Evolutionary conservation across 352 stramenopile species (phyloP).

Genomic region (Lagenidium sp.): DNA sequence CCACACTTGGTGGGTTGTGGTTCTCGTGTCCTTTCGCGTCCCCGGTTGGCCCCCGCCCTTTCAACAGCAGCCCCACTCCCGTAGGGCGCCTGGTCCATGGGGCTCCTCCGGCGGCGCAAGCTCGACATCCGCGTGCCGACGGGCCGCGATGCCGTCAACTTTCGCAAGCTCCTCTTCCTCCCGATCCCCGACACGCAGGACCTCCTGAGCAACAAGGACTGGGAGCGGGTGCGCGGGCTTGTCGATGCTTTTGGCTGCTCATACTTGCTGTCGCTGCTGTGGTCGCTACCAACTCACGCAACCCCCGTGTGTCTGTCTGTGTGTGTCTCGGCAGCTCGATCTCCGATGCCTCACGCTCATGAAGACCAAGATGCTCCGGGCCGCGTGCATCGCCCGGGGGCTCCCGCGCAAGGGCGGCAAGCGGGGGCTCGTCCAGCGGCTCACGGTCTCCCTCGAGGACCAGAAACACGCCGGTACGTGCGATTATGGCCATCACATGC

Average conservation of each 20-base stretch:
- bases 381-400: constrained; percentile 58
- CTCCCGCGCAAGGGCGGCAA: constrained; percentile 64
- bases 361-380: constrained; percentile 78
- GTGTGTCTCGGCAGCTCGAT: constrained; percentile 34
- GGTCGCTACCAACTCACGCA: not conserved
- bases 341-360: constrained; percentile 71
- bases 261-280: not conserved
- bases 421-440: constrained; percentile 35
- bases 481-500: too few relatives aligned
- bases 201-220: constrained; percentile 54
- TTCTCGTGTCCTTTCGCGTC: too few relatives aligned
- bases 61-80: too few relatives aligned
- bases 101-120: constrained; percentile 53
- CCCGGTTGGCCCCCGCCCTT: too few relatives aligned
- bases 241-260: not conserved
- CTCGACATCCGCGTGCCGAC: constrained; percentile 58
- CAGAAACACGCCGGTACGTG: constrained; percentile 46
- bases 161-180: constrained; percentile 73
- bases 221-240: constrained; percentile 55
- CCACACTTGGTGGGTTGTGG: too few relatives aligned
- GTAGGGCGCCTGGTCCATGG: too few relatives aligned
- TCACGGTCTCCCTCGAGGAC: constrained; percentile 48
- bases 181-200: constrained; percentile 57
- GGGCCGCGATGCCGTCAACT: constrained; percentile 64
- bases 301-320: too few relatives aligned